Evolutionary conservation across 805 yeast genomes (phyloP), one percentile per base, ranked within the genome.

Genomic region (Starmerella vitae): DNA sequence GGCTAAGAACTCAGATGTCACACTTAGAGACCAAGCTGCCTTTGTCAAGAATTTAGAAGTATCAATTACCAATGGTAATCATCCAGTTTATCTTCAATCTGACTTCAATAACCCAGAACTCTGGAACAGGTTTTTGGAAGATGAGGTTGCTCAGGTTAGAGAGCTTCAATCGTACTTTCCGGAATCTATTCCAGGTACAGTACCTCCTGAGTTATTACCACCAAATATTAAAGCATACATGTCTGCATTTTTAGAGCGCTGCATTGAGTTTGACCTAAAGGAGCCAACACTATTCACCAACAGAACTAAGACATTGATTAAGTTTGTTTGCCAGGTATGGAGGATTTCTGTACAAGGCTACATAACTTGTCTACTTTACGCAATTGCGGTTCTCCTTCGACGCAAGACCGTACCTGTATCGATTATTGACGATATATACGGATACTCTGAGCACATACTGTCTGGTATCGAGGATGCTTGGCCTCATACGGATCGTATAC

Each of bases 41-140:
- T 20, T 9, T n/a, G 20, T 37, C 5, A 41, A 37, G 8, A 39
- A 40, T n/a, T 17, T 27, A 7, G 30, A 14, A 27, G 7, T 27
- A 12, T 8, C 14, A 13, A 51, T 55, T 5, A 43, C 49, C 10
- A 57, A 59, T 29, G 54, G 54, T 17, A 56, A 61, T 12, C 50
- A 52, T 3, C 58, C 62, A 1, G 45, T 50, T 2, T 60, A 58
- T 34, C 43, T 38, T 9, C 51, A 54, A 2, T 52, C 52, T 8
- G 67, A 67, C 43, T 73, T 71, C 49, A 52, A 53, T 1, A 37
- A 48, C 2, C 49, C 46, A 2, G 55, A 51, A 4, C 55, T 44
- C 1, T 72, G 76, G 76, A 62, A 66, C 39, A 54, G 56, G 5
- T 40, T 47, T 8, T 71, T 68, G 42, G 36, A 56, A 1, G 48